Conservation (phyloP, 1,284 basidiomycete genomes). For the Fomitopsis betulina region DNA sequence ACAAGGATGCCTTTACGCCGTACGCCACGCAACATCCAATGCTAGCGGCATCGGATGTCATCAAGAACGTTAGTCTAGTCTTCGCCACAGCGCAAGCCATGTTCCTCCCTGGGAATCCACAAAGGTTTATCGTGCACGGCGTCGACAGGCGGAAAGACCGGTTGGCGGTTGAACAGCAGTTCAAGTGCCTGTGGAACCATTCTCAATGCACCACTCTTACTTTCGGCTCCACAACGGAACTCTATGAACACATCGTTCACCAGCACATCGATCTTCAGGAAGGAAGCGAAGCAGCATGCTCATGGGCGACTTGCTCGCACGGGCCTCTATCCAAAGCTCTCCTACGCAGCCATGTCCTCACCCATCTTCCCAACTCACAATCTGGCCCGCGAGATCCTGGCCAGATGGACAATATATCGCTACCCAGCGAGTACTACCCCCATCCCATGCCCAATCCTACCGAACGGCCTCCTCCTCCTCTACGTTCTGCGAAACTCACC, state of each 20-base stretch:
- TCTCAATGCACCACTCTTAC: constrained; percentile 45
- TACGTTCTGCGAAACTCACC: constrained; percentile 50
- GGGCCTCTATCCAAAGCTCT: constrained; percentile 39
- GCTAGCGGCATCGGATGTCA: constrained; percentile 80
- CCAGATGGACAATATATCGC: constrained; percentile 64
- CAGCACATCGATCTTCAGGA: constrained; percentile 46
- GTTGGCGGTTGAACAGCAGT: constrained; percentile 46
- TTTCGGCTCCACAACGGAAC: constrained; percentile 47
- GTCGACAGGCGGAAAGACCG: constrained; percentile 63
- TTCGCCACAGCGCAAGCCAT: constrained; percentile 81
- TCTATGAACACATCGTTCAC: constrained; percentile 64
- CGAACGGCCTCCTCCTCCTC: constrained; percentile 56
- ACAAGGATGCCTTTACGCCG: constrained; percentile 67
- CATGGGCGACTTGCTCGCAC: constrained; percentile 62
- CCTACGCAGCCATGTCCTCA: constrained; percentile 64
- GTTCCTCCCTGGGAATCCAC: constrained; percentile 67
- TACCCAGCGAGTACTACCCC: constrained; percentile 46
- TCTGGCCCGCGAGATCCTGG: constrained; percentile 51
- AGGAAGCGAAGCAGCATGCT: constrained; percentile 44
- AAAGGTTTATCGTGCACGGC: constrained; percentile 77
- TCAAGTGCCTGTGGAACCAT: constrained; percentile 68
- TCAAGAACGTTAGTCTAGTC: constrained; percentile 77
- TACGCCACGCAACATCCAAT: constrained; percentile 51
- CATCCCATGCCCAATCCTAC: constrained; percentile 62
- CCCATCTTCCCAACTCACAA: constrained; percentile 61